Percentiles rank a stretch among this genome's conserved stretches.
These are phyloP conservation scores for Penicillium dipodomyicola DNA, from an alignment of 495 filamentous ascomycete genomes.

Conservation along the genomic window DNA sequence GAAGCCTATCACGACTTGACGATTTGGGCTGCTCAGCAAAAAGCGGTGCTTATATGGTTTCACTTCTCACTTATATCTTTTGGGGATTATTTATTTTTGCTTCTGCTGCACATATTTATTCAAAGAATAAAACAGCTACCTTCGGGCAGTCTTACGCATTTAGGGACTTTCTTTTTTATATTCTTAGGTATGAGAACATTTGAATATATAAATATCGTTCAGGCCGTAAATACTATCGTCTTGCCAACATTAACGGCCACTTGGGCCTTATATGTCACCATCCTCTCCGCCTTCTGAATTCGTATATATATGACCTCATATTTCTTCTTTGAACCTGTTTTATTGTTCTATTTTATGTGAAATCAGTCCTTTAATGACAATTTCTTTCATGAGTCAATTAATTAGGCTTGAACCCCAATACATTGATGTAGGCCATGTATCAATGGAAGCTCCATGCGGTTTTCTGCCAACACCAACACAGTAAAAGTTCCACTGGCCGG, in stretches of 20 bases:
- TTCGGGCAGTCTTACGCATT: background rate
- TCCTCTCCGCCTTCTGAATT: too few relatives aligned
- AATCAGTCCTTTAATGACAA: too few relatives aligned
- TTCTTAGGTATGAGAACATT: background rate
- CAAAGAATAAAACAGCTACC: background rate
- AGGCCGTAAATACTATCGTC: background rate
- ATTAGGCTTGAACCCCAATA: too few relatives aligned
- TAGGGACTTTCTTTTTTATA: background rate
- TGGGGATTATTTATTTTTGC: background rate
- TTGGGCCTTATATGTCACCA: too few relatives aligned
- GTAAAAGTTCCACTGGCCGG: background rate
- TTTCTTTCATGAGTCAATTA: too few relatives aligned
- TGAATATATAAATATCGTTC: background rate
- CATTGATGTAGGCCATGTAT: too few relatives aligned
- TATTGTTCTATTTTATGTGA: too few relatives aligned
- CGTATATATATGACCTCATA: too few relatives aligned
- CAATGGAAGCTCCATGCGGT: too few relatives aligned
- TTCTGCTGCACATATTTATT: conserved; percentile 6
- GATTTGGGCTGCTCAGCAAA: conserved; percentile 15
- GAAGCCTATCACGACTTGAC: conserved; percentile 19
- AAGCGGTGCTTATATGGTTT: conserved; percentile 12
- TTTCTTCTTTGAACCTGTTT: too few relatives aligned
- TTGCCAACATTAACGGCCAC: too few relatives aligned
- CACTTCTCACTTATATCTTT: conserved; percentile 7
- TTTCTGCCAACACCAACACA: too few relatives aligned